Evolutionary conservation across 2,329 filamentous ascomycete genomes (phyloP), one percentile per base, ranked within the genome.

Genomic region (Verticillium isaacii): DNA sequence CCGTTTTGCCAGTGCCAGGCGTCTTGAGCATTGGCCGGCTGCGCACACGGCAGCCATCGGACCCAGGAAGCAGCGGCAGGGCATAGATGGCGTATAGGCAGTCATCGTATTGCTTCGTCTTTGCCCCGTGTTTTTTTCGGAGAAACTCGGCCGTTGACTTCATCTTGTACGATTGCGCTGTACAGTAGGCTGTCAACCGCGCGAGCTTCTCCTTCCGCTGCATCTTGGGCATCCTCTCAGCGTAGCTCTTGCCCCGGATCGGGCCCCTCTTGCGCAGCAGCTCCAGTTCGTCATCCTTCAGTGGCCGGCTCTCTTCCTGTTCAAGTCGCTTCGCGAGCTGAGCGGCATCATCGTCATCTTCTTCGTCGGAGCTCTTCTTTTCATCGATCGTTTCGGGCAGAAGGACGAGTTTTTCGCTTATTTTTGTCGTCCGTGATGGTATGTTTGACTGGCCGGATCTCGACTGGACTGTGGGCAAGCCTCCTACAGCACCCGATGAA

Each of bases 61-160:
- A 86, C 1, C 94, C 95, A 2, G 92, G 90, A 60, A 98, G 81
- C 17, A 99, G 79, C 5, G 95, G 95, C 34, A 97, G 79, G 72
- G 97, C 93, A 74, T 99, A 99, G 57, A 97, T 94, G 32, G 89
- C 92, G 73, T 99, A 99, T 29, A 99, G 80, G 72, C 95, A 99
- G 75, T 99, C 95, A 74, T 99, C 95, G 76, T 99, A 99, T 5
- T 98, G 82, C 77, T 99, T 99, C 15, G 94, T 96, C 76, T 93
- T 90, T 1, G 93, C 94, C 36, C 90, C 89, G 77, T 99, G 95
- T 70, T 89, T 89, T 66, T 91, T 91, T 68, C 91, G 89, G 64
- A 97, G 81, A 72, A 99, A 99, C 37, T 91, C 87, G 15, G 93
- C 92, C n/a, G 93, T 92, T 32, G 89, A 85, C 68, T 90, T 89